These are phyloP conservation scores for Peronospora destructor DNA, from an alignment of 352 stramenopile genomes.

Conservation along the genomic window DNA sequence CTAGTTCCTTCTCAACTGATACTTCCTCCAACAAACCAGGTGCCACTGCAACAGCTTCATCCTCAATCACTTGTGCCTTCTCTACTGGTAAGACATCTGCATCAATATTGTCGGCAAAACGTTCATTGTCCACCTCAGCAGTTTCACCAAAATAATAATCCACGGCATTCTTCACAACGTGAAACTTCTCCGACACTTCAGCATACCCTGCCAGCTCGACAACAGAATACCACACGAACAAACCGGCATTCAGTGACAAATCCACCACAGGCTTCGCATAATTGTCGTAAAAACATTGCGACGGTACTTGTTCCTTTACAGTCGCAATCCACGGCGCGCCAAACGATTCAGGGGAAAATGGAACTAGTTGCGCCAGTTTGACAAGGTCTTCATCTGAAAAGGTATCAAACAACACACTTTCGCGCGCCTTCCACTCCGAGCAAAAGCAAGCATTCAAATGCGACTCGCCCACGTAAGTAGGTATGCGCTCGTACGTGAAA, in stretches of 20 bases:
- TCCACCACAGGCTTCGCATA: constrained; percentile 40
- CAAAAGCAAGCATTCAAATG: constrained; percentile 39
- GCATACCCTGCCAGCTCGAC: constrained; percentile 18
- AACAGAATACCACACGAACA: constrained; percentile 28
- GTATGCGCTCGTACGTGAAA: constrained; percentile 28
- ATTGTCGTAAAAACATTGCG: constrained; percentile 25
- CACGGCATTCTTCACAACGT: background rate
- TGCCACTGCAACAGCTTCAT: background rate
- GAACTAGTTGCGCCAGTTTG: constrained; percentile 28
- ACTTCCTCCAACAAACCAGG: background rate
- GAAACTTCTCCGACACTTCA: constrained; percentile 1
- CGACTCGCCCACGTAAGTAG: constrained; percentile 24
- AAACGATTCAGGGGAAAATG: constrained; percentile 39
- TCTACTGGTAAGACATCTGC: background rate
- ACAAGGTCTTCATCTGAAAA: constrained; percentile 20
- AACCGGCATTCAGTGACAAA: constrained; percentile 18
- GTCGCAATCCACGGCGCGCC: constrained; percentile 25
- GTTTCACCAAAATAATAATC: constrained; percentile 8
- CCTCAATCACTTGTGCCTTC: constrained; percentile 3
- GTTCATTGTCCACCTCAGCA: constrained; percentile 7
- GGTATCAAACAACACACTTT: constrained; percentile 26
- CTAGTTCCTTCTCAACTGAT: constrained; percentile 8
- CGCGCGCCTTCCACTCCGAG: constrained; percentile 35
- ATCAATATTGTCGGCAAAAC: background rate
- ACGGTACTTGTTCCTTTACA: constrained; percentile 32